Base-by-base conservation (phyloP, 2,329 filamentous ascomycete species). In the Xylaria hypoxylon region DNA sequence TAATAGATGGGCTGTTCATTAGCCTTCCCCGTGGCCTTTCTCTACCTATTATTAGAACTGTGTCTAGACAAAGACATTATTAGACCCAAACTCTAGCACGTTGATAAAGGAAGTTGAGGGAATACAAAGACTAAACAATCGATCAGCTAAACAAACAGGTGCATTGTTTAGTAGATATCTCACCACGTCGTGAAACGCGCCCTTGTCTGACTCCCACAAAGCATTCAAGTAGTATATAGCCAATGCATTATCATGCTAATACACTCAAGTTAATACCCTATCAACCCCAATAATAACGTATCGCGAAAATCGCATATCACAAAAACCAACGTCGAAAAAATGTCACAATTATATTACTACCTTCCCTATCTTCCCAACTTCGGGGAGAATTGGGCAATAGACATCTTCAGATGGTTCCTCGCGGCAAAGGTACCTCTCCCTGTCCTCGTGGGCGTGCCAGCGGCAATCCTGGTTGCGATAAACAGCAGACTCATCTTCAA, bases 181-280 rank as follows among this genome's bases (percentile, higher is more conserved):
- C 24, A 6, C 38, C 26, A 38, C 11, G 3, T 2, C 3, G 11
- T 52, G 19, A 58, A 63, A 52, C 26, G 45, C 7, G 7, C 10
- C 44, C 38, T 52, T 63, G 26, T 44, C n/a, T 15, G 1, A 28
- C 26, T 22, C 7, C 15, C 15, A 62, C 47, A 63, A 63, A 63
- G 61, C 35, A 50, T 56, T 7, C 8, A 42, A 8, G 7, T 15
- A 19, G 31, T 15, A 42, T 28, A 38, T 40, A 51, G 4, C 8
- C 19, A 44, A 47, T 4, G 5, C 42, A 28, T 3, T 19, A 63
- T 44, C 26, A 35, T 35, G n/a, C 26, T 52, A 62, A 48, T 26
- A 44, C 35, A 26, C 8, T 31, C 19, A 19, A 11, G 19, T 22
- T 2, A 22, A 11, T 22, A 13, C 10, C 42, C 7, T 45, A 45